Percentiles rank a stretch among this genome's conserved stretches.
Evolutionary conservation across 208 protist species (phyloP).

Genomic region (Leptomonas seymouri): DNA sequence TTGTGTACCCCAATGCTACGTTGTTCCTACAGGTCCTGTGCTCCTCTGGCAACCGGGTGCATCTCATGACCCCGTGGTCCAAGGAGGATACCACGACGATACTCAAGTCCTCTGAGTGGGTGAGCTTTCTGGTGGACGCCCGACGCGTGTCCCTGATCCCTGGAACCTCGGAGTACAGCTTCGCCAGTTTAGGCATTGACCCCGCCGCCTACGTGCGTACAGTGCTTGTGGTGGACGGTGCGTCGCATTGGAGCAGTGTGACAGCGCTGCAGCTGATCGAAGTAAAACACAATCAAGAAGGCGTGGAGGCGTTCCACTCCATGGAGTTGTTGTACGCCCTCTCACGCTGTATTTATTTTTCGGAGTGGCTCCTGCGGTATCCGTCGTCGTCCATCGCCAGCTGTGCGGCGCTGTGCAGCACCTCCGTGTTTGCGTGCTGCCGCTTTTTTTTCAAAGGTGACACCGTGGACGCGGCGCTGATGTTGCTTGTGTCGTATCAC

Average conservation of each 20-base stretch:
- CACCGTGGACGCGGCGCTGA: slow-evolving; percentile 24
- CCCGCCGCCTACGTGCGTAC: slow-evolving; percentile 34
- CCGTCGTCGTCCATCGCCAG: slow-evolving; percentile 57
- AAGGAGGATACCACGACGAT: slow-evolving; percentile 39
- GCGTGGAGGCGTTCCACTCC: slow-evolving; percentile 24
- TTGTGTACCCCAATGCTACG: slow-evolving; percentile 53
- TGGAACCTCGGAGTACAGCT: slow-evolving; percentile 29
- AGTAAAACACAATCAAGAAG: slow-evolving; percentile 41
- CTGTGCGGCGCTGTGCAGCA: slow-evolving; percentile 45
- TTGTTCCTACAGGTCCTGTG: slow-evolving; percentile 74
- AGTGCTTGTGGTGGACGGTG: slow-evolving; percentile 51
- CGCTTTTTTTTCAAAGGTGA: slow-evolving; percentile 51
- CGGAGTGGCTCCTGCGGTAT: slow-evolving; percentile 73
- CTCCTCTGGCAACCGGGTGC: slow-evolving; percentile 52
- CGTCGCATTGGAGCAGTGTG: slow-evolving; percentile 41
- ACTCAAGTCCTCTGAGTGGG: slow-evolving; percentile 56
- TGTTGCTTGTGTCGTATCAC: slow-evolving; percentile 47
- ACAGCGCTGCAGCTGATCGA: slow-evolving; percentile 50
- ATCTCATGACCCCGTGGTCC: slow-evolving; percentile 57
- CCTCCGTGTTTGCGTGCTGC: slow-evolving; percentile 58
- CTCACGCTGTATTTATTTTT: slow-evolving; percentile 56
- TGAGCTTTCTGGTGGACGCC: slow-evolving; percentile 42
- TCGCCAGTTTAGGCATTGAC: slow-evolving; percentile 44
- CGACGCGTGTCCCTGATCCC: slow-evolving; percentile 42
- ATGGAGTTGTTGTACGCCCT: slow-evolving; percentile 75